phyloP scores from a whole-genome alignment of 2,329 filamentous ascomycete species.

The Aspergillus floridensis region DNA sequence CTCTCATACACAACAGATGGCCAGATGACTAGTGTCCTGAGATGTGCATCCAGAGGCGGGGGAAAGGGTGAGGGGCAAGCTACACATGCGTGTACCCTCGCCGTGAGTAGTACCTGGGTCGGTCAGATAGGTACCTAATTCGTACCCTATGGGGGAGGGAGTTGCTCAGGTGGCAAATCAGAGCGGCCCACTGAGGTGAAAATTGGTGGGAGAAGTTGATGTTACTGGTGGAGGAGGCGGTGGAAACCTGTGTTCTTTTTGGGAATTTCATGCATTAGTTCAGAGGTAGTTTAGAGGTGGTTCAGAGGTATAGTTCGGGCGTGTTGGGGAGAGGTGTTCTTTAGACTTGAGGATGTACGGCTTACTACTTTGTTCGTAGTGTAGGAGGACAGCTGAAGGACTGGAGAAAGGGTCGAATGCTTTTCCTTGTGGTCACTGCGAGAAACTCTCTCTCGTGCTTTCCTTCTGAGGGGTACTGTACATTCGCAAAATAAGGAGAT shows the following conservation, averaged over 20 bases:
- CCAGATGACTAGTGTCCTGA: no score
- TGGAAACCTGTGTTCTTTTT: constrained; percentile 3
- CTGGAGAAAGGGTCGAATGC: no score
- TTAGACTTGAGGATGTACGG: no score
- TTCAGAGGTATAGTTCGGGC: not conserved
- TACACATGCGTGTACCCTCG: not conserved
- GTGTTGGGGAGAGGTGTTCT: not conserved
- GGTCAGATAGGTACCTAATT: not conserved
- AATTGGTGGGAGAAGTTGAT: not conserved
- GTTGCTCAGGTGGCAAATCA: not conserved
- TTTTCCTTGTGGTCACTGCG: no score
- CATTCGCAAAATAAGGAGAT: no score
- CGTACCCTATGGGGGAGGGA: not conserved
- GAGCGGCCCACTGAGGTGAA: not conserved
- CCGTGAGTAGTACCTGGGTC: not conserved
- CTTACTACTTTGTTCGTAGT: no score
- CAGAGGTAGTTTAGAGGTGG: not conserved
- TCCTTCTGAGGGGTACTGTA: no score
- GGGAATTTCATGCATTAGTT: constrained; percentile 8
- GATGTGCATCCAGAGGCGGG: no score
- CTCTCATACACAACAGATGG: not conserved
- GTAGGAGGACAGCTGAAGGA: no score
- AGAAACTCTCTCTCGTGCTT: no score
- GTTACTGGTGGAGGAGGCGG: not conserved
- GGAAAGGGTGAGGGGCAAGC: not conserved